Evolutionary conservation across 768 basidiomycete species (phyloP).

Genomic region (Kwoniella bestiolae): DNA sequence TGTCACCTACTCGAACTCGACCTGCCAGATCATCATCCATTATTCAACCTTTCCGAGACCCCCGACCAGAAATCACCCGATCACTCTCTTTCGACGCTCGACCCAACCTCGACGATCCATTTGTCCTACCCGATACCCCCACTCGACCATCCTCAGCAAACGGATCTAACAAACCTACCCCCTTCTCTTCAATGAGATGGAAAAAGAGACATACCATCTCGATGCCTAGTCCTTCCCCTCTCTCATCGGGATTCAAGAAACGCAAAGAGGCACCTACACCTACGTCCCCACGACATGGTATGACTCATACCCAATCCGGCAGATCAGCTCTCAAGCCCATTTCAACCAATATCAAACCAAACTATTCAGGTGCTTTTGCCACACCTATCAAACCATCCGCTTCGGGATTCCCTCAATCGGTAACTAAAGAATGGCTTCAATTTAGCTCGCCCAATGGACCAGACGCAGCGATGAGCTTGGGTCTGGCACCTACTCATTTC

Average conservation of each 20-base stretch:
- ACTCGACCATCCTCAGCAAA: conserved; percentile 10
- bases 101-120: conserved; percentile 14
- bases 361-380: conserved; percentile 11
- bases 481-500: conserved; percentile 20
- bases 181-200: background rate
- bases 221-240: conserved; percentile 17
- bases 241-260: conserved; percentile 10
- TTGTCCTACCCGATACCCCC: conserved; percentile 5
- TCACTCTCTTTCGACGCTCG: conserved; percentile 15
- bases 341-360: conserved; percentile 12
- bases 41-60: conserved; percentile 27
- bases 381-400: conserved; percentile 14
- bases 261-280: conserved; percentile 12
- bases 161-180: background rate
- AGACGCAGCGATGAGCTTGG: conserved; percentile 10
- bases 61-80: conserved; percentile 26
- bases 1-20: conserved; percentile 11
- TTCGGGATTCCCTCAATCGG: conserved; percentile 1
- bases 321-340: conserved; percentile 11
- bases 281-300: background rate
- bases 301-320: background rate
- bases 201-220: conserved; percentile 24
- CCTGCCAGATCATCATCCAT: conserved; percentile 21
- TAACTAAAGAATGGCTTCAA: conserved; percentile 20
- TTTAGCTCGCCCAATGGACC: conserved; percentile 18